These are phyloP conservation scores for Thelonectria rubi DNA, from an alignment of 2,329 filamentous ascomycete species.

Conservation along the genomic window DNA sequence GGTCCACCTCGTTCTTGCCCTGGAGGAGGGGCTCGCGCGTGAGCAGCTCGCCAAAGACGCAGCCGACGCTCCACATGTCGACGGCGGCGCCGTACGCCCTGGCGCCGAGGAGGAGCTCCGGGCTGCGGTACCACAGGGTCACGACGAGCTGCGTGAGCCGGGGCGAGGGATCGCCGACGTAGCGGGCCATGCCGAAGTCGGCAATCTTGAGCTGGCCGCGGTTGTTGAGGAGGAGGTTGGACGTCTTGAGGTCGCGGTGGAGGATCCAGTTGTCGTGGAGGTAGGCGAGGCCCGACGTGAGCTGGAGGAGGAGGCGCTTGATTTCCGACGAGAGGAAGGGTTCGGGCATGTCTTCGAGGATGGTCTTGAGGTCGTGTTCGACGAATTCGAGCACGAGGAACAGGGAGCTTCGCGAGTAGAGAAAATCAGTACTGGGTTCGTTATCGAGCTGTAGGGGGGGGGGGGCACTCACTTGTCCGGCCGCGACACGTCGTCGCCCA, in stretches of 20 bases:
- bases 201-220: constrained; percentile 94
- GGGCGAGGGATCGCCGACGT: constrained; percentile 79
- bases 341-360: constrained; percentile 93
- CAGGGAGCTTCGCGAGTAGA: constrained; percentile 64
- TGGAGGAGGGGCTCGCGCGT: constrained; percentile 84
- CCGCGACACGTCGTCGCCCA: constrained; percentile 68
- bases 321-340: constrained; percentile 92
- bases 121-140: constrained; percentile 95
- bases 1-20: constrained; percentile 91
- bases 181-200: constrained; percentile 97
- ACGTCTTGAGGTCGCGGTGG: constrained; percentile 92
- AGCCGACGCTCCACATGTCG: constrained; percentile 97
- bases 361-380: constrained; percentile 93
- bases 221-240: constrained; percentile 94
- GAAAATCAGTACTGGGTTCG: constrained; percentile 30
- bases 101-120: constrained; percentile 87
- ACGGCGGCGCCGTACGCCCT: constrained; percentile 78
- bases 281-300: constrained; percentile 81
- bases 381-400: constrained; percentile 97
- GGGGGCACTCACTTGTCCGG: constrained; percentile 60
- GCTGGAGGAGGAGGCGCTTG: constrained; percentile 88
- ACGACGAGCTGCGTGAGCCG: constrained; percentile 93
- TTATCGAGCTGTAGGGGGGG: constrained; percentile 35
- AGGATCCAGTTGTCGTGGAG: constrained; percentile 92
- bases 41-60: constrained; percentile 92